Percentiles rank a stretch among this genome's conserved stretches.
phyloP scores from a whole-genome alignment of 2,329 filamentous ascomycete species.

The Meredithiella fracta region DNA sequence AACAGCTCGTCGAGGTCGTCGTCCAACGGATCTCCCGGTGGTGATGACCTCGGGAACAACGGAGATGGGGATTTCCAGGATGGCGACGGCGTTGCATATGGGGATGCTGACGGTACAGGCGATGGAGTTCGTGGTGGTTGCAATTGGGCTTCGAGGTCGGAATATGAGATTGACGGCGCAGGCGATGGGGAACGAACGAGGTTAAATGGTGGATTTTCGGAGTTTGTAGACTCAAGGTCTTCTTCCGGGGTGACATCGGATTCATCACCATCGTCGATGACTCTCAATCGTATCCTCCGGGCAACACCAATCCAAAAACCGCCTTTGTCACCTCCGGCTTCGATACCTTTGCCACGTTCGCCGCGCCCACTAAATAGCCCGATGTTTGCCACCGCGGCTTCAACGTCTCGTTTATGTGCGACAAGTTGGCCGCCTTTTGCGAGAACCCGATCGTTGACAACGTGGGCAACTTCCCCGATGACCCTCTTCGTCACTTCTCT shows the following conservation, averaged over 20 bases:
- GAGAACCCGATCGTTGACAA: constrained; percentile 52
- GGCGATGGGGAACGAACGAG: neutral
- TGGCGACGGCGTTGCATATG: neutral
- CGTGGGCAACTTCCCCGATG: constrained; percentile 50
- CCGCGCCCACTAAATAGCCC: constrained; percentile 20
- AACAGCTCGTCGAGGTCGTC: constrained; percentile 23
- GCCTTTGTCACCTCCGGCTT: neutral
- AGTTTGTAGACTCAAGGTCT: constrained; percentile 15
- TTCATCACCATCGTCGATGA: constrained; percentile 24
- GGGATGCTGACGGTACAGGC: neutral
- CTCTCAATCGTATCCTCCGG: constrained; percentile 32
- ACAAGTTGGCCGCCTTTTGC: constrained; percentile 24
- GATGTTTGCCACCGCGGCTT: constrained; percentile 32
- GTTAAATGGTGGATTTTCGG: constrained; percentile 17
- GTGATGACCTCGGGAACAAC: neutral
- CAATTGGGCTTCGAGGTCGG: neutral
- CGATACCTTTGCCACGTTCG: constrained; percentile 14
- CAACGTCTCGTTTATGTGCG: constrained; percentile 26
- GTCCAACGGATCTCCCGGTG: constrained; percentile 11
- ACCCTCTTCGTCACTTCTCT: constrained; percentile 54
- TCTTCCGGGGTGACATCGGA: constrained; percentile 15
- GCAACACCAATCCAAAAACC: constrained; percentile 34
- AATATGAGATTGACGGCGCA: neutral
- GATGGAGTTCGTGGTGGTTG: neutral
- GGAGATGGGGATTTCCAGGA: neutral